These are phyloP conservation scores for Trichoderma gamsii DNA, from an alignment of 495 filamentous ascomycete genomes.

Conservation along the genomic window DNA sequence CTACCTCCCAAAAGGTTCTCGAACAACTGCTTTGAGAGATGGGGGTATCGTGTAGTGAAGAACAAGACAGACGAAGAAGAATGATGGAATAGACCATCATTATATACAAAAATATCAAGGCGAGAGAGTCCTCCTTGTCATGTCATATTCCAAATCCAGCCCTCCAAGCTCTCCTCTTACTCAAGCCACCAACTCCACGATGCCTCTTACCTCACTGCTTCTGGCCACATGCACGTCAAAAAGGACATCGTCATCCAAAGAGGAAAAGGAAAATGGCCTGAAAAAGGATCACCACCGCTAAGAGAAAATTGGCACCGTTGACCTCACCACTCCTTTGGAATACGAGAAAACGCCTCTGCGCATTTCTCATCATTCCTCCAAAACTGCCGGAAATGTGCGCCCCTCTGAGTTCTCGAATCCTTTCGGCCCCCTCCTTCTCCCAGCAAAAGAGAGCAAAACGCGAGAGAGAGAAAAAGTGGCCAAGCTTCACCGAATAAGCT, in stretches of 20 bases:
- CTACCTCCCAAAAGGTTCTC: neutral
- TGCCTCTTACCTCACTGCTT: neutral
- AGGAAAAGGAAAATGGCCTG: neutral
- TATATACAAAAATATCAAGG: neutral
- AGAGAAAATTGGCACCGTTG: neutral
- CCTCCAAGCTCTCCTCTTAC: neutral
- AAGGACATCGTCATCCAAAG: neutral
- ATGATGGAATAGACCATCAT: neutral
- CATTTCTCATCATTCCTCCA: neutral
- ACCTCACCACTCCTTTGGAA: neutral
- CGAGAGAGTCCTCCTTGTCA: neutral
- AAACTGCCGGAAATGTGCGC: neutral
- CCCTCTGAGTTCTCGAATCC: neutral
- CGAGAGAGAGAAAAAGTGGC: too few species aligned
- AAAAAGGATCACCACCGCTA: neutral
- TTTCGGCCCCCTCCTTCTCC: neutral
- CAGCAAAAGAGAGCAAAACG: neutral
- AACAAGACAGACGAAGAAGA: neutral
- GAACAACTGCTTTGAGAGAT: neutral
- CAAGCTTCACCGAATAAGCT: neutral
- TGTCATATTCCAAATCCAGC: neutral
- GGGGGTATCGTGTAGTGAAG: neutral
- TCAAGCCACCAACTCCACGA: conserved; percentile 2
- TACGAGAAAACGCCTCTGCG: neutral
- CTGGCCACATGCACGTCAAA: neutral